phyloP scores from a whole-genome alignment of 495 filamentous ascomycete species.

The Ascobolus immersus region DNA sequence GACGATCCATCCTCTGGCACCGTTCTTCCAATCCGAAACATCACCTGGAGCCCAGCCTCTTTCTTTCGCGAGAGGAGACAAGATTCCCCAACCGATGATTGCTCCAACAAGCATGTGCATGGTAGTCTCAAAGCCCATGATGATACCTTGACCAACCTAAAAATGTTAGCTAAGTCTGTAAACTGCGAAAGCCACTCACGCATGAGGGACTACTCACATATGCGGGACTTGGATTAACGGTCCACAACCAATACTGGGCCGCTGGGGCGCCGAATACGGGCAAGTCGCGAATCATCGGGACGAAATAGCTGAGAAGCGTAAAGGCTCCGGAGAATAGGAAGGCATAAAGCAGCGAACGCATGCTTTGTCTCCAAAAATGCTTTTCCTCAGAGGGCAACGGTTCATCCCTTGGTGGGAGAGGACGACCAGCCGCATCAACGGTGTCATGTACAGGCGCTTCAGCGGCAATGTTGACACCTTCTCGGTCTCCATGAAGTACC shows the following conservation, averaged over 20 bases:
- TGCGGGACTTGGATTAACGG: slow-evolving; percentile 77
- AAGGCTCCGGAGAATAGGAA: slow-evolving; percentile 12
- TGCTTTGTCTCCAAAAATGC: slow-evolving; percentile 25
- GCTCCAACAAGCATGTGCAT: slow-evolving; percentile 90
- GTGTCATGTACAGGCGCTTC: slow-evolving; percentile 1
- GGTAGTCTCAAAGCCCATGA: slow-evolving; percentile 46
- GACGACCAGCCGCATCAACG: not conserved
- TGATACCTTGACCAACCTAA: slow-evolving; percentile 22
- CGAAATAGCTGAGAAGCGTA: slow-evolving; percentile 76
- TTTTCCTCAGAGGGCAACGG: slow-evolving; percentile 3
- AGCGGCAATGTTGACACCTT: slow-evolving; percentile 10
- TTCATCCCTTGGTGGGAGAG: too few species aligned
- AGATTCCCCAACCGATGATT: slow-evolving; percentile 66
- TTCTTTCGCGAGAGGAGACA: slow-evolving; percentile 66
- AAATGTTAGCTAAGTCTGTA: not conserved
- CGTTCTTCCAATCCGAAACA: slow-evolving; percentile 64
- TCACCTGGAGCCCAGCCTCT: slow-evolving; percentile 73
- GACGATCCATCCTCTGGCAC: slow-evolving; percentile 94
- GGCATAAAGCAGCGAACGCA: slow-evolving; percentile 22
- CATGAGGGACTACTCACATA: slow-evolving; percentile 70
- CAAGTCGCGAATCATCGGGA: slow-evolving; percentile 59
- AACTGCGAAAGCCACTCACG: not conserved
- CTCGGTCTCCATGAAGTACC: slow-evolving; percentile 10
- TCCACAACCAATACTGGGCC: slow-evolving; percentile 75
- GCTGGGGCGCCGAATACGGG: slow-evolving; percentile 57